phyloP scores from a whole-genome alignment of 164 flowering plant genomes.

The Vitis vinifera region DNA sequence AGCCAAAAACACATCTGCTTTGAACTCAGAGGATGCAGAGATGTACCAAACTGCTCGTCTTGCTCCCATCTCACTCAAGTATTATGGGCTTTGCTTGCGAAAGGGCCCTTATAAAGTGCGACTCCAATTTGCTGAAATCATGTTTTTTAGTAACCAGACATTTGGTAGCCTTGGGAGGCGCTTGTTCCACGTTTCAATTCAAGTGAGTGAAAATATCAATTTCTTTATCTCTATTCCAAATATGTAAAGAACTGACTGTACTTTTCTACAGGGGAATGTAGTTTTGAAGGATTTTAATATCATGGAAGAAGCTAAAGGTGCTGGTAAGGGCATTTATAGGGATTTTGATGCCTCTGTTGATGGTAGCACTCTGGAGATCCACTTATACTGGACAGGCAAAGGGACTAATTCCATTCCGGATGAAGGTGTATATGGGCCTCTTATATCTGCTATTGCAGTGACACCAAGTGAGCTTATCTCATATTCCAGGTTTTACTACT shows the following conservation, averaged over 20 bases:
- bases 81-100: conserved; percentile 73
- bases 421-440: conserved; percentile 81
- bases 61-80: conserved; percentile 70
- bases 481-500: neutral
- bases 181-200: conserved; percentile 73
- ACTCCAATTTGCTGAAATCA: conserved; percentile 88
- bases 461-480: conserved; percentile 65
- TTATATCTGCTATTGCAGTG: conserved; percentile 71
- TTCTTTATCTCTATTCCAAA: neutral
- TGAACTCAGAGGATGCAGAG: conserved; percentile 21
- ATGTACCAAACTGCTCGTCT: conserved; percentile 62
- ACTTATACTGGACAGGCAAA: conserved; percentile 81
- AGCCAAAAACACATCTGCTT: conserved; percentile 23
- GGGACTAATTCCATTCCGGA: conserved; percentile 70
- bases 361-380: conserved; percentile 66
- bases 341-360: conserved; percentile 33
- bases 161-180: conserved; percentile 64
- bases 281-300: conserved; percentile 58
- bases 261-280: conserved; percentile 16
- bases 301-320: conserved; percentile 55
- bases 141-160: conserved; percentile 47
- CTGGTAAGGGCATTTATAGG: conserved; percentile 31
- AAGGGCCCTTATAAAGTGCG: conserved; percentile 66
- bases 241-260: neutral
- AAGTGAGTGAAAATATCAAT: conserved; percentile 38